Evolutionary conservation across 176 grass and related monocot species (phyloP).

Genomic region (Oryza meyeriana): DNA sequence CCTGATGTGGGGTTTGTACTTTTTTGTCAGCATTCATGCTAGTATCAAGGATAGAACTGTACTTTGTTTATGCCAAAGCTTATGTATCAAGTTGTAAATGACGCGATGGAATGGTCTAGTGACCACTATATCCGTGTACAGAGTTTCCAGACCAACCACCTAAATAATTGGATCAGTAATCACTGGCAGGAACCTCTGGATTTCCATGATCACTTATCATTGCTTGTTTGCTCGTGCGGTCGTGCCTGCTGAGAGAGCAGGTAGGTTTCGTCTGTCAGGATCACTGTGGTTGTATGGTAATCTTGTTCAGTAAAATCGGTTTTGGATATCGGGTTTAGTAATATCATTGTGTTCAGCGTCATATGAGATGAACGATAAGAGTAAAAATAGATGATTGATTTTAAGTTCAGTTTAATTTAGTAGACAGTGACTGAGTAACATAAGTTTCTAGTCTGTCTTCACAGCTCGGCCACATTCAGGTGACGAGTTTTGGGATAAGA

Average conservation of each 20-base stretch:
- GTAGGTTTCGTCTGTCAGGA: background rate
- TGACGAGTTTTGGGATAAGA: background rate
- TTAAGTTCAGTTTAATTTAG: background rate
- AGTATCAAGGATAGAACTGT: background rate
- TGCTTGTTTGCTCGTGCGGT: background rate
- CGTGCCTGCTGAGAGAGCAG: background rate
- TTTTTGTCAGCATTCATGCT: slow-evolving; percentile 14
- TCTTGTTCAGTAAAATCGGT: background rate
- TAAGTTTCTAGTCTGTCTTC: no score
- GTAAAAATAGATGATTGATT: background rate
- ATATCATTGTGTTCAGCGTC: background rate
- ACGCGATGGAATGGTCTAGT: background rate
- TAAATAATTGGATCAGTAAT: slow-evolving; percentile 15
- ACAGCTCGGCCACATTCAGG: no score
- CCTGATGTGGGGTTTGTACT: slow-evolving; percentile 13
- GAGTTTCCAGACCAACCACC: background rate
- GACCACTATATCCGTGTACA: background rate
- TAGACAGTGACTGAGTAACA: background rate
- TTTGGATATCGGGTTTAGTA: background rate
- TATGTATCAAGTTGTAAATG: background rate
- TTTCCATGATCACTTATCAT: slow-evolving; percentile 21
- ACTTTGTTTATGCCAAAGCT: background rate
- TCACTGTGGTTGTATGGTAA: background rate
- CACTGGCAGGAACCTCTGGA: background rate
- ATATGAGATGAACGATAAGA: background rate